These are phyloP conservation scores for Paraphoma sp. DNA, from an alignment of 2,329 filamentous ascomycete genomes.

Conservation along the genomic window DNA sequence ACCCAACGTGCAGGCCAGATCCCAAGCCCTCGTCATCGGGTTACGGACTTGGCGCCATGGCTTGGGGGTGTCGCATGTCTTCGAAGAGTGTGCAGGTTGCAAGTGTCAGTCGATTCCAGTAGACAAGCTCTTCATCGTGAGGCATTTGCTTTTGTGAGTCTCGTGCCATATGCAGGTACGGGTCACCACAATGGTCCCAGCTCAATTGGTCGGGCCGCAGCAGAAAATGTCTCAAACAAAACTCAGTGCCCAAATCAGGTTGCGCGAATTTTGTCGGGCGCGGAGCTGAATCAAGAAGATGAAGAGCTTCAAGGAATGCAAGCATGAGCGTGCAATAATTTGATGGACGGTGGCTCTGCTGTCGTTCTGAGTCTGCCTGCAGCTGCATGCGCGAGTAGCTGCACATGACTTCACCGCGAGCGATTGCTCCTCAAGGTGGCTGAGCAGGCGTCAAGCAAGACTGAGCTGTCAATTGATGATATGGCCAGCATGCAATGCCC, in stretches of 20 bases:
- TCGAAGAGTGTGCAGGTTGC: background rate
- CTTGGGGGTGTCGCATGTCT: conserved; percentile 25
- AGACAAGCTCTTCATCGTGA: background rate
- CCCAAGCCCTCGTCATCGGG: conserved; percentile 33
- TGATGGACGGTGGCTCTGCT: background rate
- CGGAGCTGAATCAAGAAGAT: conserved; percentile 1
- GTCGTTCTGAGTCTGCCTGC: too few species aligned
- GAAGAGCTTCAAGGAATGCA: background rate
- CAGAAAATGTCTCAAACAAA: conserved; percentile 11
- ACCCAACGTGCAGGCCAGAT: background rate
- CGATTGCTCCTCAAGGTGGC: too few species aligned
- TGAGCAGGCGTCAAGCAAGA: too few species aligned
- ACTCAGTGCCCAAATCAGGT: background rate
- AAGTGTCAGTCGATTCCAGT: background rate
- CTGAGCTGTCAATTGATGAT: too few species aligned
- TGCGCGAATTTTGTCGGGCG: conserved; percentile 12
- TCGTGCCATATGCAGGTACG: conserved; percentile 7
- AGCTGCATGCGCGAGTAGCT: too few species aligned
- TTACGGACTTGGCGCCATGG: conserved; percentile 43
- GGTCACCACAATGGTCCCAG: background rate
- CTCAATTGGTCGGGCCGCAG: conserved; percentile 12
- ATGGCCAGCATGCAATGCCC: too few species aligned
- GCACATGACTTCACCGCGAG: too few species aligned
- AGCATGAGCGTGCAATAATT: background rate
- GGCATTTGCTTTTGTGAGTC: conserved; percentile 8